Conservation (phyloP, 768 basidiomycete species). For the Hysterangium stoloniferum region DNA sequence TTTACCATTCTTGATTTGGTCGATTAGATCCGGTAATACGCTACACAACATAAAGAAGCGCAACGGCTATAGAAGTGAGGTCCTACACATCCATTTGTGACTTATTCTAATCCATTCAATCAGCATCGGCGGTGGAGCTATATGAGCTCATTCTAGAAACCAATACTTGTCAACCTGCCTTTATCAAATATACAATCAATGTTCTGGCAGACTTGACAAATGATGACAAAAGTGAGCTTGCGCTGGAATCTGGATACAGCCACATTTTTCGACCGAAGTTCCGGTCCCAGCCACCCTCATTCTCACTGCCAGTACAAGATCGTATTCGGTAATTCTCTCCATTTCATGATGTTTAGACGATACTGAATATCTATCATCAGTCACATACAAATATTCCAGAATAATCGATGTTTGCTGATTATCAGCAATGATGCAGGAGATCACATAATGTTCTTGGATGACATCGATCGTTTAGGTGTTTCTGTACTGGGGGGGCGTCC, state of each 20-base stretch:
- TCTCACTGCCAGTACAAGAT: conserved; percentile 21
- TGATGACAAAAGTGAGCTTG: conserved; percentile 30
- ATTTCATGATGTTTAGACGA: background rate
- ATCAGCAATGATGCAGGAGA: conserved; percentile 28
- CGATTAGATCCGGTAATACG: too few relatives aligned
- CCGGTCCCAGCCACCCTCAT: conserved; percentile 12
- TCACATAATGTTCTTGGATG: conserved; percentile 34
- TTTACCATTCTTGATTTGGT: too few relatives aligned
- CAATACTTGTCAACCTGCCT: too few relatives aligned
- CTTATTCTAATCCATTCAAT: too few relatives aligned
- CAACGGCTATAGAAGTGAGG: too few relatives aligned
- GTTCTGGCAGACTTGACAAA: conserved; percentile 26
- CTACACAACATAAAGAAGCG: too few relatives aligned
- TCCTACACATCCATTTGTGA: too few relatives aligned
- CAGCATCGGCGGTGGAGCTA: too few relatives aligned
- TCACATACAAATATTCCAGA: conserved; percentile 33
- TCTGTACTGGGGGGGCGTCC: conserved; percentile 21
- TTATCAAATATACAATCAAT: conserved; percentile 26
- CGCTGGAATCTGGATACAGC: conserved; percentile 23
- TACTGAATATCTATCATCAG: conserved; percentile 17
- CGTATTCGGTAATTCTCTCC: conserved; percentile 26
- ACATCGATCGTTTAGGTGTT: conserved; percentile 22
- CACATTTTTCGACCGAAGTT: conserved; percentile 24
- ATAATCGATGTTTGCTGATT: conserved; percentile 35
- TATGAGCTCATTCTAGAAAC: too few relatives aligned